Percentiles rank a stretch among this genome's conserved stretches.
Conservation (phyloP, 306 rosid genomes). For the Bauhinia variegata region DNA sequence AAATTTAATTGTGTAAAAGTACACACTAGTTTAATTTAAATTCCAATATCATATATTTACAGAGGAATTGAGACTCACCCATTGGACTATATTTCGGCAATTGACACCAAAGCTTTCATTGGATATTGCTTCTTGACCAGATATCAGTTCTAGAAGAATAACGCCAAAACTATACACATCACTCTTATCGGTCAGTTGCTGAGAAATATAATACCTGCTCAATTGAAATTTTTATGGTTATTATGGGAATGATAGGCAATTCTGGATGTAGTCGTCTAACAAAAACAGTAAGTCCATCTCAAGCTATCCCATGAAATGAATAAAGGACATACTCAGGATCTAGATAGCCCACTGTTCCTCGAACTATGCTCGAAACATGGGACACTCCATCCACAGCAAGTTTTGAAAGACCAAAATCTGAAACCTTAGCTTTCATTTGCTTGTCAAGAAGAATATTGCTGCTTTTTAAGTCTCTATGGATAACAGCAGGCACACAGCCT, state of each 20-base stretch:
- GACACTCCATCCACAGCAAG: conserved; percentile 93
- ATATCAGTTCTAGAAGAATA: conserved; percentile 96
- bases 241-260: too few relatives aligned
- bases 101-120: conserved; percentile 86
- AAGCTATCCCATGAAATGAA: conserved; percentile 19
- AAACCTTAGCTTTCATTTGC: conserved; percentile 90
- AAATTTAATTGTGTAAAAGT: conserved; percentile 1
- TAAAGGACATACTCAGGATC: conserved; percentile 89
- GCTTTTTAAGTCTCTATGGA: conserved; percentile 94
- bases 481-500: conserved; percentile 90
- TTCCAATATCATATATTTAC: conserved; percentile 15
- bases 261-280: too few relatives aligned
- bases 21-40: neutral
- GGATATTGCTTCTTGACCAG: conserved; percentile 98
- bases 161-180: conserved; percentile 96
- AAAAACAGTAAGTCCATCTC: neutral
- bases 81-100: conserved; percentile 93
- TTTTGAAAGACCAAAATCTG: conserved; percentile 98
- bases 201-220: conserved; percentile 90
- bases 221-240: neutral
- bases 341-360: conserved; percentile 94
- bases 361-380: conserved; percentile 93
- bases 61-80: conserved; percentile 68
- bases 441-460: conserved; percentile 94
- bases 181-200: conserved; percentile 95